A percentile compares a stretch with the other conserved stretches of the same genome.
These are phyloP conservation scores for Choiromyces venosus DNA, from an alignment of 495 filamentous ascomycete genomes.

Conservation along the genomic window DNA sequence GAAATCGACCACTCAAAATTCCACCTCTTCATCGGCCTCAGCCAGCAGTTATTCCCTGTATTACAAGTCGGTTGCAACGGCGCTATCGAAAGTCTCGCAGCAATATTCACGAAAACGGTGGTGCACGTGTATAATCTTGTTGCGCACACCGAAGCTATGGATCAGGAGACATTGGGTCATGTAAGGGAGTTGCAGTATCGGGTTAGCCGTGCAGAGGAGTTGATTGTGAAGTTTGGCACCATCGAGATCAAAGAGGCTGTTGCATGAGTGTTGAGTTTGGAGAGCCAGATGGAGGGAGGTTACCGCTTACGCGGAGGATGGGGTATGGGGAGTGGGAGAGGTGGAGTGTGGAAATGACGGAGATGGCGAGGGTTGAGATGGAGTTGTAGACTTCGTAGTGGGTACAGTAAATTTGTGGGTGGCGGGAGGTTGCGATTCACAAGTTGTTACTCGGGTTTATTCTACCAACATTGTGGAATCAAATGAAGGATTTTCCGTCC, in stretches of 20 bases:
- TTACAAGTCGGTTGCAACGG: conserved; percentile 56
- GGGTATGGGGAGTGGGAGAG: conserved; percentile 49
- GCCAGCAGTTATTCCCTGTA: conserved; percentile 60
- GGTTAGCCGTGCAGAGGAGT: conserved; percentile 55
- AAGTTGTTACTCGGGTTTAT: too few species aligned
- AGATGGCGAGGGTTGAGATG: conserved; percentile 45
- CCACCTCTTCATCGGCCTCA: conserved; percentile 58
- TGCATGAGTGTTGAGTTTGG: conserved; percentile 51
- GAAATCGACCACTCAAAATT: conserved; percentile 50
- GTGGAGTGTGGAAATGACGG: conserved; percentile 45
- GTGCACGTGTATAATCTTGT: conserved; percentile 52
- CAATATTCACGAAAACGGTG: conserved; percentile 57
- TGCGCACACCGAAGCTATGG: conserved; percentile 37
- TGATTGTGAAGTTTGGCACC: conserved; percentile 52
- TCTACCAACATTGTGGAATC: too few species aligned
- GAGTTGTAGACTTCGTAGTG: conserved; percentile 15
- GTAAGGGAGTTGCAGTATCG: conserved; percentile 51
- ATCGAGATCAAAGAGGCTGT: conserved; percentile 61
- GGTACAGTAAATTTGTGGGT: neutral
- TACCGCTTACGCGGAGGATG: conserved; percentile 52
- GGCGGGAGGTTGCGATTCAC: too few species aligned
- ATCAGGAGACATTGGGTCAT: conserved; percentile 44
- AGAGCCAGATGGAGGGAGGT: conserved; percentile 51
- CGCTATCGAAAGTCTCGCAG: conserved; percentile 60
- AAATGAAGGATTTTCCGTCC: too few species aligned